A percentile compares a stretch with the other conserved stretches of the same genome.
These are phyloP conservation scores for Aspergillus hortae DNA, from an alignment of 2,329 filamentous ascomycete genomes.

Conservation along the genomic window DNA sequence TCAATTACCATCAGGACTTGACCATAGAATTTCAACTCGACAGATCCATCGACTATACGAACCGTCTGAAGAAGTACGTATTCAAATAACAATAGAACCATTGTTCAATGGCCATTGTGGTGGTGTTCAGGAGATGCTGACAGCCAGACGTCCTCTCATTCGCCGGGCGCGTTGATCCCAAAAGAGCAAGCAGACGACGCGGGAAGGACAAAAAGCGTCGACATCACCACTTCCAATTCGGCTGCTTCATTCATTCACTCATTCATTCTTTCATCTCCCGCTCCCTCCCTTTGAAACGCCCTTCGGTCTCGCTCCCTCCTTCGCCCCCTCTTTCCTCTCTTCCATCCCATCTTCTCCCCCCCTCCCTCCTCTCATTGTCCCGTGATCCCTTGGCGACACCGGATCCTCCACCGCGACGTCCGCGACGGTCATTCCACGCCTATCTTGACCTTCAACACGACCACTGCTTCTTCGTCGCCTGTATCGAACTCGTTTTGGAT, in stretches of 20 bases:
- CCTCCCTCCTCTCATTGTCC: not conserved
- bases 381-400: not conserved
- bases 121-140: constrained; percentile 3
- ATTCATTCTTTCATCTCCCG: not conserved
- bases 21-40: too few species aligned
- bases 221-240: constrained; percentile 7
- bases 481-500: too few species aligned
- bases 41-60: not conserved
- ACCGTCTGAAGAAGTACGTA: too few species aligned
- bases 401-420: not conserved
- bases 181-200: constrained; percentile 3
- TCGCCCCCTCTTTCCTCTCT: not conserved
- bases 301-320: not conserved
- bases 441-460: too few species aligned
- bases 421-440: too few species aligned
- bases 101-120: not conserved
- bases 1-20: too few species aligned
- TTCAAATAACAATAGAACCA: too few species aligned
- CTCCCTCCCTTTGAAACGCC: not conserved
- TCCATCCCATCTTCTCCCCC: not conserved
- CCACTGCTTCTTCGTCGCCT: too few species aligned
- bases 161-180: constrained; percentile 2
- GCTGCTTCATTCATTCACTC: constrained; percentile 1
- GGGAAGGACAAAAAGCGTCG: constrained; percentile 7
- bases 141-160: constrained; percentile 10